These are phyloP conservation scores for Kalaharituber pfeilii DNA, from an alignment of 2,329 filamentous ascomycete genomes.

Conservation along the genomic window DNA sequence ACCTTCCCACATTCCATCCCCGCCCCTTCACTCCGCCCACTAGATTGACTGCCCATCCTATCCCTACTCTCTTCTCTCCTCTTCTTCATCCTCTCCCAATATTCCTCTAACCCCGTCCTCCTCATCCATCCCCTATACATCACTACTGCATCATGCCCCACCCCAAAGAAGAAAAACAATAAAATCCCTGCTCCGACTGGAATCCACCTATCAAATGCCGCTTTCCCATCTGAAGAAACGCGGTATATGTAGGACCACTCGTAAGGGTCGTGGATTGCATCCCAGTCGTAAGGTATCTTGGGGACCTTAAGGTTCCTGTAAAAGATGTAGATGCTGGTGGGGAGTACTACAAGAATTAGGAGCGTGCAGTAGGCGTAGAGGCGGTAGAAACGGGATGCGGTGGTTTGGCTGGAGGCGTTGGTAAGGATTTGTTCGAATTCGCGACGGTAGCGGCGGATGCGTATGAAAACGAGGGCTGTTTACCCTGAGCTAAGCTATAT, in stretches of 20 bases:
- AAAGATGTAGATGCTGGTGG: constrained; percentile 37
- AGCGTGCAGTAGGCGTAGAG: constrained; percentile 40
- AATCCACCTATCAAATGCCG: constrained; percentile 41
- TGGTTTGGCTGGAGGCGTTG: constrained; percentile 32
- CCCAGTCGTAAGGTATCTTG: constrained; percentile 37
- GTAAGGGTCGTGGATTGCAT: constrained; percentile 32
- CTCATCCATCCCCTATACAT: constrained; percentile 35
- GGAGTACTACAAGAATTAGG: constrained; percentile 36
- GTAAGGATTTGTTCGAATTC: constrained; percentile 41
- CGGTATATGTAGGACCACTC: constrained; percentile 35
- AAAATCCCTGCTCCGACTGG: constrained; percentile 37
- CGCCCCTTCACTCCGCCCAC: too few species aligned
- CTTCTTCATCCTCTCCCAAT: constrained; percentile 2
- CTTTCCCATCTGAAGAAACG: constrained; percentile 30
- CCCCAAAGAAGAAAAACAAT: constrained; percentile 47
- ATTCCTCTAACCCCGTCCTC: neutral
- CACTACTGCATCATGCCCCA: constrained; percentile 41
- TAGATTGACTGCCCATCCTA: too few species aligned
- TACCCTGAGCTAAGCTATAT: neutral
- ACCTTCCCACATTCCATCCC: too few species aligned
- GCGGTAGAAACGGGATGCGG: constrained; percentile 43
- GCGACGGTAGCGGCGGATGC: constrained; percentile 42
- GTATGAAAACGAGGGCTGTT: constrained; percentile 40
- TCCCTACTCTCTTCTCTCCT: constrained; percentile 1
- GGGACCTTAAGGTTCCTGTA: constrained; percentile 28